phyloP scores from a whole-genome alignment of 257 asterid genomes.

The Nyctanthes arbortristis region DNA sequence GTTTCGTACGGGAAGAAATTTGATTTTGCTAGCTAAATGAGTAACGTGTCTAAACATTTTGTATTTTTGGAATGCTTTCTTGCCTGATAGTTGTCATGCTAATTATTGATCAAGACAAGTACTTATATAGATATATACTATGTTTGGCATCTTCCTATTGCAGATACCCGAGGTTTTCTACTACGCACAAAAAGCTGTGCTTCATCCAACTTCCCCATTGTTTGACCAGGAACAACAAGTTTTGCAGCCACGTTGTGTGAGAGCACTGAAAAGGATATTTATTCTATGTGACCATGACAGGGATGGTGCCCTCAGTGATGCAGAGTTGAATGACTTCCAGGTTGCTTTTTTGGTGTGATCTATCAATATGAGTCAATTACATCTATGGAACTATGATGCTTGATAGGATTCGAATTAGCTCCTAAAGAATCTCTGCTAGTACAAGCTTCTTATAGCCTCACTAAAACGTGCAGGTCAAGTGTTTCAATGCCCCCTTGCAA shows the following conservation, averaged over 20 bases:
- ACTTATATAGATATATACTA: too few species aligned
- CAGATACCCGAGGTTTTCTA: slow-evolving; percentile 91
- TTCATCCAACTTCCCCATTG: slow-evolving; percentile 95
- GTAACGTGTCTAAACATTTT: too few species aligned
- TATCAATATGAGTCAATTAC: slow-evolving; percentile 2
- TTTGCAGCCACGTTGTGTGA: slow-evolving; percentile 83
- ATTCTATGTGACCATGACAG: slow-evolving; percentile 91
- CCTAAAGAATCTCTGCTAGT: too few species aligned
- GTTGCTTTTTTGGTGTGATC: slow-evolving; percentile 36
- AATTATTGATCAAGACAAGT: slow-evolving; percentile 10
- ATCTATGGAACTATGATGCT: neutral
- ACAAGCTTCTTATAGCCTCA: slow-evolving; percentile 17
- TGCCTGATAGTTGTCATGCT: neutral
- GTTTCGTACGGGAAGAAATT: too few species aligned
- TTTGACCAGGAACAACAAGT: slow-evolving; percentile 96
- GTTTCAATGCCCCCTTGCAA: slow-evolving; percentile 94
- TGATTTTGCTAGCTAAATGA: too few species aligned
- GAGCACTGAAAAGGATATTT: slow-evolving; percentile 92
- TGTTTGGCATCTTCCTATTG: slow-evolving; percentile 14
- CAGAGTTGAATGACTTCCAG: slow-evolving; percentile 96
- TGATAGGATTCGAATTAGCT: too few species aligned
- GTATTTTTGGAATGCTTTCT: too few species aligned
- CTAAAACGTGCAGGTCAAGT: slow-evolving; percentile 65
- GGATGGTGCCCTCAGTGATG: slow-evolving; percentile 98
- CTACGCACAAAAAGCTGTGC: slow-evolving; percentile 95